phyloP scores from a whole-genome alignment of 129 eudicot genomes.

The Pseudognaphalium luteoalbum region DNA sequence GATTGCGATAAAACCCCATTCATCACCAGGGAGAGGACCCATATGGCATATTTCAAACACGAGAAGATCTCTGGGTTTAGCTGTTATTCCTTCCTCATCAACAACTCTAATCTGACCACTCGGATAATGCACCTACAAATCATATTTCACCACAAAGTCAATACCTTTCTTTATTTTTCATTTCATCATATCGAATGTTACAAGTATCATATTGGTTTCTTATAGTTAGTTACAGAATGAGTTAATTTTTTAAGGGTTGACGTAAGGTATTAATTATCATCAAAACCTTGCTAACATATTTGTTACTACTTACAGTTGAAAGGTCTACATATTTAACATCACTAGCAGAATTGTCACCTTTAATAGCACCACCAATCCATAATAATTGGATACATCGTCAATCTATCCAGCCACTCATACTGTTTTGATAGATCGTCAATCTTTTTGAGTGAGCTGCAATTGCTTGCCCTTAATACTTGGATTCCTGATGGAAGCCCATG shows the following conservation, averaged over 20 bases:
- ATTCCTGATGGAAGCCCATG: too few species aligned
- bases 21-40: constrained; percentile 98
- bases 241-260: constrained; percentile 17
- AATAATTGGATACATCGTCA: too few species aligned
- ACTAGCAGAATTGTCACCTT: constrained; percentile 72
- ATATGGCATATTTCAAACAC: constrained; percentile 88
- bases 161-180: background rate
- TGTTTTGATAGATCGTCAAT: too few species aligned
- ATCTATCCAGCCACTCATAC: too few species aligned
- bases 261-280: background rate
- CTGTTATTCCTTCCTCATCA: constrained; percentile 71
- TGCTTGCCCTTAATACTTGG: too few species aligned
- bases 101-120: constrained; percentile 92
- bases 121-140: constrained; percentile 77
- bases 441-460: too few species aligned
- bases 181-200: constrained; percentile 12
- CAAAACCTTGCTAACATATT: background rate
- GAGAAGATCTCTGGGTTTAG: constrained; percentile 88
- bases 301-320: constrained; percentile 68
- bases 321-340: constrained; percentile 79
- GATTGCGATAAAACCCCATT: constrained; percentile 96
- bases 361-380: constrained; percentile 90
- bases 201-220: background rate
- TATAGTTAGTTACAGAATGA: background rate
- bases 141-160: constrained; percentile 10